phyloP scores from a whole-genome alignment of 1,139 yeast species.

The Lodderomyces jiufengensis region DNA sequence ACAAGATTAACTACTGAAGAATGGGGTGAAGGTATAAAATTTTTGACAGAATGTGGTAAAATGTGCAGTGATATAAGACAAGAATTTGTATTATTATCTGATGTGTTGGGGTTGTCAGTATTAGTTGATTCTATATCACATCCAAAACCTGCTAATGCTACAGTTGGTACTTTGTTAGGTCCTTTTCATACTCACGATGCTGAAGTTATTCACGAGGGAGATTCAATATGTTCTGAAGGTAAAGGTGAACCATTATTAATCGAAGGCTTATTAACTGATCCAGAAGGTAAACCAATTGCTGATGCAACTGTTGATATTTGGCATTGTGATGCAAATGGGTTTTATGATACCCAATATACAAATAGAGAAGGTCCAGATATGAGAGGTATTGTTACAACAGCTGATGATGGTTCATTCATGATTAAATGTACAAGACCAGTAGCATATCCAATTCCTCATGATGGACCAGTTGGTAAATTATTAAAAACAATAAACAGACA shows the following conservation, averaged over 20 bases:
- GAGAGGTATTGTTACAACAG: constrained; percentile 29
- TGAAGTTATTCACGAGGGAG: constrained; percentile 22
- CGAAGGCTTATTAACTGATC: constrained; percentile 20
- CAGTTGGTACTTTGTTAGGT: constrained; percentile 29
- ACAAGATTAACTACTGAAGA: constrained; percentile 29
- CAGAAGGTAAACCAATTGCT: constrained; percentile 24
- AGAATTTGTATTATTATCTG: constrained; percentile 29
- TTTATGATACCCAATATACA: constrained; percentile 32
- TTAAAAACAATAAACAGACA: constrained; percentile 29
- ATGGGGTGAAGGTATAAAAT: constrained; percentile 27
- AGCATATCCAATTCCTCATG: constrained; percentile 37
- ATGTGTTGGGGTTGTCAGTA: constrained; percentile 28
- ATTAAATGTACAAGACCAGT: constrained; percentile 31
- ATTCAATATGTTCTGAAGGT: constrained; percentile 24
- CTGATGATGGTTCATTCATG: constrained; percentile 24
- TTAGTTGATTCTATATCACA: constrained; percentile 29
- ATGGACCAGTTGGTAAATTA: constrained; percentile 36
- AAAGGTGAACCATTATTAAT: constrained; percentile 27
- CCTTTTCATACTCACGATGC: constrained; percentile 36
- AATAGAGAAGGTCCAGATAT: constrained; percentile 23
- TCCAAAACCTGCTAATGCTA: constrained; percentile 29
- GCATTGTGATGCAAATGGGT: constrained; percentile 38
- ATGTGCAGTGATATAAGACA: constrained; percentile 28
- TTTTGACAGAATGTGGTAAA: constrained; percentile 27
- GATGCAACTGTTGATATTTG: constrained; percentile 31